Conservation (phyloP, 2,329 filamentous ascomycete species). For the Pseudogymnoascus sp. region DNA sequence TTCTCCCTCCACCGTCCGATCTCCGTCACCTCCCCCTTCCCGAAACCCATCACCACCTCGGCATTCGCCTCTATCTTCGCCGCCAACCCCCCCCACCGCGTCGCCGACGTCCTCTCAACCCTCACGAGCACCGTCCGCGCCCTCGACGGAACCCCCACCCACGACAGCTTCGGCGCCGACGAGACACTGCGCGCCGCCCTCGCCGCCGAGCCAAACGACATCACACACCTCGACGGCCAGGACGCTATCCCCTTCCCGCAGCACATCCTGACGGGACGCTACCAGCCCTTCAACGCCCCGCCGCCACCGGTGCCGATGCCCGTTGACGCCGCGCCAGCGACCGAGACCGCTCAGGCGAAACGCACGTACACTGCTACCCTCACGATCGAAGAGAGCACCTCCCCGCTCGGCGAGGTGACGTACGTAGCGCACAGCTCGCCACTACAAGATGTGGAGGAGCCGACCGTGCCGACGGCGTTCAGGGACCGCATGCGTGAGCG, state of each 20-base stretch:
- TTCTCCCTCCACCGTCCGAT: conserved; percentile 95
- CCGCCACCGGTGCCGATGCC: conserved; percentile 61
- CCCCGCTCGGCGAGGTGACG: conserved; percentile 50
- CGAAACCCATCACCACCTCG: conserved; percentile 60
- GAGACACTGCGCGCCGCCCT: conserved; percentile 35
- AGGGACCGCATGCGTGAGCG: conserved; percentile 62
- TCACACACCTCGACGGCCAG: conserved; percentile 44
- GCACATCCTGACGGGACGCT: conserved; percentile 60
- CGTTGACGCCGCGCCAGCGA: conserved; percentile 30
- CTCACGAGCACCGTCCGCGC: conserved; percentile 52
- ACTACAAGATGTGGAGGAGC: conserved; percentile 43
- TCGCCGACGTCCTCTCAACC: conserved; percentile 57
- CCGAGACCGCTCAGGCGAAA: conserved; percentile 31
- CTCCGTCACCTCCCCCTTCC: conserved; percentile 76
- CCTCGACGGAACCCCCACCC: conserved; percentile 39
- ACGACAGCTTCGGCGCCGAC: conserved; percentile 23
- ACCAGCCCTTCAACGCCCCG: conserved; percentile 78
- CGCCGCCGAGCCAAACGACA: conserved; percentile 40
- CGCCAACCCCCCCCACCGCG: conserved; percentile 42
- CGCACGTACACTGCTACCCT: conserved; percentile 57
- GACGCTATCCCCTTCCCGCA: conserved; percentile 55
- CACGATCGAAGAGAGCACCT: conserved; percentile 58
- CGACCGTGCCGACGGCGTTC: conserved; percentile 41
- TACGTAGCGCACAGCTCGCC: conserved; percentile 54
- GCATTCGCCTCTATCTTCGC: conserved; percentile 82